Conservation (phyloP, 2,329 filamentous ascomycete species). For the Sporothrix inflata region DNA sequence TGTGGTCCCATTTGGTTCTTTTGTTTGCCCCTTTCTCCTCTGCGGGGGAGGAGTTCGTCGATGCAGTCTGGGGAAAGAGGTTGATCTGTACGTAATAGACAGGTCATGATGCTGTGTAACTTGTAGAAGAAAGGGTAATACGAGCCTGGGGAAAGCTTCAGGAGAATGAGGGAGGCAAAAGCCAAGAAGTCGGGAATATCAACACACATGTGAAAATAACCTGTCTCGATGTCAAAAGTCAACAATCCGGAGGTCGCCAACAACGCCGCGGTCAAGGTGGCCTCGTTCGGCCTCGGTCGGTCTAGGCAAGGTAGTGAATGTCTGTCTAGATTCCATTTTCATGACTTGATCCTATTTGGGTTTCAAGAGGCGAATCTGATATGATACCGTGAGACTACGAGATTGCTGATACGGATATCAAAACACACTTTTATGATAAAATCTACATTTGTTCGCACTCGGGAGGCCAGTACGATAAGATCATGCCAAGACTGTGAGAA, state of each 20-base stretch:
- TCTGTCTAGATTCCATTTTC: not conserved
- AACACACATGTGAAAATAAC: not conserved
- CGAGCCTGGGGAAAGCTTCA: slow-evolving; percentile 2
- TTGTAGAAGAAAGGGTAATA: not conserved
- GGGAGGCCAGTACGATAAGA: not conserved
- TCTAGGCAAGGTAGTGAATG: not conserved
- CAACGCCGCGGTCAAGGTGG: not conserved
- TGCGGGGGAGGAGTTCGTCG: slow-evolving; percentile 12
- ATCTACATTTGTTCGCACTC: not conserved
- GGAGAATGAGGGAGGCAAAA: not conserved
- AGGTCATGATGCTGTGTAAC: not conserved
- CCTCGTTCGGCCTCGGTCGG: not conserved
- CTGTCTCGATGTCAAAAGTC: too few species aligned
- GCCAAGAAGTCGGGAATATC: not conserved
- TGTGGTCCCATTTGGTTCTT: not conserved
- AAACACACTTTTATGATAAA: not conserved
- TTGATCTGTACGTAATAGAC: slow-evolving; percentile 25
- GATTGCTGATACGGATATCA: too few species aligned
- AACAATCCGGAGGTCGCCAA: not conserved
- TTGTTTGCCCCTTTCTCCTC: not conserved
- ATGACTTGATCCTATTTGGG: not conserved
- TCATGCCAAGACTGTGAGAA: not conserved
- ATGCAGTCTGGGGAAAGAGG: slow-evolving; percentile 14
- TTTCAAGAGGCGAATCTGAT: too few species aligned
- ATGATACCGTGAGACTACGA: not conserved